Percentiles rank a stretch among this genome's conserved stretches.
These are phyloP conservation scores for Amesomyces nigricolor DNA, from an alignment of 2,329 filamentous ascomycete species.

Conservation along the genomic window DNA sequence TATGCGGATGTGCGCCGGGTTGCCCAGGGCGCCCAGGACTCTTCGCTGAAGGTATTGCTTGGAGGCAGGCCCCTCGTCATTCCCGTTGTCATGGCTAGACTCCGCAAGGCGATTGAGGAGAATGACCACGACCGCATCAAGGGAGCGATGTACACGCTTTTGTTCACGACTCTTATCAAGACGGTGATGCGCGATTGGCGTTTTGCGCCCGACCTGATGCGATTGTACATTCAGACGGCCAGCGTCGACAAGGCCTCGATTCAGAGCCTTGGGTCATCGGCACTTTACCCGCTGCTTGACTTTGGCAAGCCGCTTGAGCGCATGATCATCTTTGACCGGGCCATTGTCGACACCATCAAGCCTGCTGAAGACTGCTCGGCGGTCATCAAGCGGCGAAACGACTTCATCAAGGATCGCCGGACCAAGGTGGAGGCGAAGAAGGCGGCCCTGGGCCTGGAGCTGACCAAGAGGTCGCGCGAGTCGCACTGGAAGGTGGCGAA, in stretches of 20 bases:
- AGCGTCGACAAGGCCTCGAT: constrained; percentile 91
- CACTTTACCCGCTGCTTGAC: constrained; percentile 80
- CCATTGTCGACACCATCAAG: constrained; percentile 64
- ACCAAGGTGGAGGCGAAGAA: constrained; percentile 79
- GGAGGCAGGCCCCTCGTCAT: constrained; percentile 86
- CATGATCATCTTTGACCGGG: constrained; percentile 74
- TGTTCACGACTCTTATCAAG: constrained; percentile 84
- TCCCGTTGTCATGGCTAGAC: constrained; percentile 72
- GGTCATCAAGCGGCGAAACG: constrained; percentile 60
- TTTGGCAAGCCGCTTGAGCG: constrained; percentile 85
- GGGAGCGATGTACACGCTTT: constrained; percentile 82
- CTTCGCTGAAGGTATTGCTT: constrained; percentile 84
- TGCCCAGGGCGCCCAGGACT: constrained; percentile 87
- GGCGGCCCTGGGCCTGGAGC: constrained; percentile 68
- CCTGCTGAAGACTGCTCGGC: constrained; percentile 59
- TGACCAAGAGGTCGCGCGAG: constrained; percentile 68
- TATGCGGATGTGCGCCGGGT: constrained; percentile 96
- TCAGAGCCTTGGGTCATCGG: constrained; percentile 76
- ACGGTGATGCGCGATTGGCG: constrained; percentile 90
- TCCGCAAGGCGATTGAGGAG: constrained; percentile 70
- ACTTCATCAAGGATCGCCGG: constrained; percentile 70
- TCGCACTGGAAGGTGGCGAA: constrained; percentile 97
- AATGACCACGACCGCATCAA: constrained; percentile 91
- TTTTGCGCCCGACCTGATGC: constrained; percentile 84
- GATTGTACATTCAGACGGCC: constrained; percentile 82